Conservation (phyloP, 2,329 filamentous ascomycete species). For the Phaeosphaeria sp. region DNA sequence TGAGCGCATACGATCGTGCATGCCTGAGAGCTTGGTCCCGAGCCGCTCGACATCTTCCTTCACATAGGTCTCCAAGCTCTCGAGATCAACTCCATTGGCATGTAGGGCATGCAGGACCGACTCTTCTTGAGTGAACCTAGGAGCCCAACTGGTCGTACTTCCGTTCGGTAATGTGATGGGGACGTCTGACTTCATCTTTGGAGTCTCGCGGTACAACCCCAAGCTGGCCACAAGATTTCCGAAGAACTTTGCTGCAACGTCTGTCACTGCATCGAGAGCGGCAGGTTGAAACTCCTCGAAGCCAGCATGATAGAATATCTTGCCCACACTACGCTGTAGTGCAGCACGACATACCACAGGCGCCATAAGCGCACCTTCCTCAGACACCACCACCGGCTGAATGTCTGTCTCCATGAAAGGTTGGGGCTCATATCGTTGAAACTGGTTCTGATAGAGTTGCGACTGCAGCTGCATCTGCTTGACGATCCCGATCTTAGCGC, state of each 20-base stretch:
- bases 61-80: conserved; percentile 82
- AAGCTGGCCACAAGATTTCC: conserved; percentile 80
- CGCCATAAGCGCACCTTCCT: conserved; percentile 87
- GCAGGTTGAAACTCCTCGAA: conserved; percentile 98
- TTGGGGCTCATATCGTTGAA: conserved; percentile 92
- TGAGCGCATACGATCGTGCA: conserved; percentile 93
- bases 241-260: conserved; percentile 89
- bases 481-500: conserved; percentile 94
- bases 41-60: conserved; percentile 93
- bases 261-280: conserved; percentile 86
- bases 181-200: conserved; percentile 68
- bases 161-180: conserved; percentile 34
- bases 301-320: conserved; percentile 93
- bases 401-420: conserved; percentile 88
- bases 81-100: conserved; percentile 83
- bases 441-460: conserved; percentile 98
- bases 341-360: conserved; percentile 81
- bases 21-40: conserved; percentile 75
- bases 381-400: conserved; percentile 85
- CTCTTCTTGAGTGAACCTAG: conserved; percentile 82
- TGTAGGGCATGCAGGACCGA: conserved; percentile 84
- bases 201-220: conserved; percentile 81
- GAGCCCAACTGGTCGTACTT: conserved; percentile 58
- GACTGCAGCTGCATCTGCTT: conserved; percentile 99
- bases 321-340: conserved; percentile 87